Evolutionary conservation across 306 rosid species (phyloP), one percentile per base, ranked within the genome.

Genomic region (Aeschynomene evenia): DNA sequence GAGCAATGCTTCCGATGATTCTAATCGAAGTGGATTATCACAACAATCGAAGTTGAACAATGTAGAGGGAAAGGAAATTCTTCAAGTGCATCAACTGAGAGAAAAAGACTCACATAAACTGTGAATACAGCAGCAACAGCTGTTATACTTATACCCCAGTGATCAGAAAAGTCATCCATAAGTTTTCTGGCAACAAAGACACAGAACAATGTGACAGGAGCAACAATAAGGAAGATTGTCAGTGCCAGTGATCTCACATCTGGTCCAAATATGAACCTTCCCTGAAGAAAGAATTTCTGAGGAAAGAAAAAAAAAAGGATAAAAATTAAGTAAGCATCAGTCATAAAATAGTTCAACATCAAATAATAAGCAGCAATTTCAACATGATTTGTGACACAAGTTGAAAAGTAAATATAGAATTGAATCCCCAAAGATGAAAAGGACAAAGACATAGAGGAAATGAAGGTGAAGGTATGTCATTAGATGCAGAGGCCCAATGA

Each of bases 231-330:
- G 66, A 88, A 84, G 69, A 94, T 75, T 20, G 99, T 94, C 83
- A 94, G 80, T 29, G 71, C 83, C 89, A 94, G 64, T 8, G 99
- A 94, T 82, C 99, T 82, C 77, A 87, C 96, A 87, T 94, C 99
- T n/a, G 99, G 99, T 72, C 99, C 99, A 46, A 94, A 94, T 75
- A 94, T 83, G 80, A 94, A 87, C 85, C 91, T 91, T 18, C 99
- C 99, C 72, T 85, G 92, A 74, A 91, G 90, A 24, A 91, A 85
- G 77, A 94, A 94, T 81, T 87, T 94, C 99, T 94, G 95, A 87
- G 83, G 66, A 55, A 74, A 52, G 77, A 64, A 24, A 23, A 52
- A 66, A 51, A 72, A 57, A 72, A 63, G 36, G 22, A 51, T 8
- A 26, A 80, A 20, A 22, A 42, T 51, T n/a, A 12, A 83, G 57